phyloP scores from a whole-genome alignment of 2,329 filamentous ascomycete genomes.

The Diaporthe citrichinensis region DNA sequence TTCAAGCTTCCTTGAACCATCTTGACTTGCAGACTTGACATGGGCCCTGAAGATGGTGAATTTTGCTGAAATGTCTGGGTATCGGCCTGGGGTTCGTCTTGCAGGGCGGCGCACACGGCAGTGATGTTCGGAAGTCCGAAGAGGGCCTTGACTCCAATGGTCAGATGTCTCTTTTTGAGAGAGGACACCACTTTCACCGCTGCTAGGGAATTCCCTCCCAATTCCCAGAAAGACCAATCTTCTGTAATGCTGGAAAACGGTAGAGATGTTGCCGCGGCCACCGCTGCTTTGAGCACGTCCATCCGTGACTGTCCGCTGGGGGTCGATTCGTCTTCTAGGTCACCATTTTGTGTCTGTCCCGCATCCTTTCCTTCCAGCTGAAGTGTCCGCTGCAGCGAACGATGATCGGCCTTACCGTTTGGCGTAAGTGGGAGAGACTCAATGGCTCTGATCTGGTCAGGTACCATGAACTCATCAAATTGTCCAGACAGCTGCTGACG shows the following conservation, averaged over 20 bases:
- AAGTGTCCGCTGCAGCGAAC: background rate
- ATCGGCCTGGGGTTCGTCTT: background rate
- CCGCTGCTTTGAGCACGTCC: background rate
- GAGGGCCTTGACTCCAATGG: background rate
- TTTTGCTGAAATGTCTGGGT: background rate
- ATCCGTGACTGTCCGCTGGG: background rate
- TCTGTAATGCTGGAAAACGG: background rate
- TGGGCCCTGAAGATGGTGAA: background rate
- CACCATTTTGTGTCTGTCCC: background rate
- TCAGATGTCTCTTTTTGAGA: background rate
- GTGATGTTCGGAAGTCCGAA: background rate
- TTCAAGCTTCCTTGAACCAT: conserved; percentile 1
- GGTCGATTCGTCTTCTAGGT: background rate
- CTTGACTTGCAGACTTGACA: conserved; percentile 1
- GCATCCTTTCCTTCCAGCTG: background rate
- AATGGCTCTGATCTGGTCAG: background rate
- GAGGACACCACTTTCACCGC: background rate
- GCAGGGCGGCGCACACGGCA: background rate
- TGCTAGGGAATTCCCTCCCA: background rate
- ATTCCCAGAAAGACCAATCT: background rate
- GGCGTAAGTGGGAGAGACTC: background rate
- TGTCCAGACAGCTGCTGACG: background rate
- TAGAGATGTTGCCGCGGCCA: background rate
- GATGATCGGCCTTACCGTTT: background rate
- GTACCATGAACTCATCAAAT: background rate